Percentiles rank a stretch among this genome's conserved stretches.
Conservation (phyloP, 1,284 basidiomycete species). For the Sanguinoderma infundibulare region DNA sequence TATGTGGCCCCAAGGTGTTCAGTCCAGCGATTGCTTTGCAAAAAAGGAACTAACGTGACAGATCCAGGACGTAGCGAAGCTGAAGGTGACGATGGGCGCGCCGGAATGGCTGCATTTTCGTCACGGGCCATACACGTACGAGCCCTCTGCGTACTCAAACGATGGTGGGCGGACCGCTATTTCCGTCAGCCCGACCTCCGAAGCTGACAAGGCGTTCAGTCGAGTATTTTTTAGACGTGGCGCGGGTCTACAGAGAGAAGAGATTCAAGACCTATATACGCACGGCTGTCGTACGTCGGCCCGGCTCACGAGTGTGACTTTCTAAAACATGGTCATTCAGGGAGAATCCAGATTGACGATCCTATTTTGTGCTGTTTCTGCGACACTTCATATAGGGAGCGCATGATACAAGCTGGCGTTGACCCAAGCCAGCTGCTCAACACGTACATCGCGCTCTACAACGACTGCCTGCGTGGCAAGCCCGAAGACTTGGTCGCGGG, state of each 20-base stretch:
- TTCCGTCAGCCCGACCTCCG: background rate
- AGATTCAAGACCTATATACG: slow-evolving; percentile 71
- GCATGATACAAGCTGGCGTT: slow-evolving; percentile 59
- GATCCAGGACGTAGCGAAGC: slow-evolving; percentile 55
- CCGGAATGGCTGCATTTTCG: slow-evolving; percentile 78
- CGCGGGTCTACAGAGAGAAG: slow-evolving; percentile 68
- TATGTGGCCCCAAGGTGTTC: slow-evolving; percentile 55
- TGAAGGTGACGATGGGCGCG: slow-evolving; percentile 76
- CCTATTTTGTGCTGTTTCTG: slow-evolving; percentile 71
- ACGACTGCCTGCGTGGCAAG: slow-evolving; percentile 60
- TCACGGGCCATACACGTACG: slow-evolving; percentile 60
- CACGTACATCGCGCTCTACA: slow-evolving; percentile 71
- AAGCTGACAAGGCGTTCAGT: slow-evolving; percentile 35
- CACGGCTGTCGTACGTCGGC: slow-evolving; percentile 60
- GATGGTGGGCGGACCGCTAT: slow-evolving; percentile 48
- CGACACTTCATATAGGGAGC: slow-evolving; percentile 54
- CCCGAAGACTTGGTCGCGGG: slow-evolving; percentile 67
- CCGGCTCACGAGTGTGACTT: background rate
- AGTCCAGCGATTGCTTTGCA: background rate
- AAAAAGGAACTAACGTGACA: slow-evolving; percentile 15
- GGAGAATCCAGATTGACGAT: slow-evolving; percentile 74
- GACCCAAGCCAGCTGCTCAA: slow-evolving; percentile 68
- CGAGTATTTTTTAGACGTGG: slow-evolving; percentile 76
- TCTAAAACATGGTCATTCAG: background rate
- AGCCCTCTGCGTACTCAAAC: slow-evolving; percentile 58